phyloP scores from a whole-genome alignment of 192 early-diverging fungal species.

The Entomortierella lignicola region DNA sequence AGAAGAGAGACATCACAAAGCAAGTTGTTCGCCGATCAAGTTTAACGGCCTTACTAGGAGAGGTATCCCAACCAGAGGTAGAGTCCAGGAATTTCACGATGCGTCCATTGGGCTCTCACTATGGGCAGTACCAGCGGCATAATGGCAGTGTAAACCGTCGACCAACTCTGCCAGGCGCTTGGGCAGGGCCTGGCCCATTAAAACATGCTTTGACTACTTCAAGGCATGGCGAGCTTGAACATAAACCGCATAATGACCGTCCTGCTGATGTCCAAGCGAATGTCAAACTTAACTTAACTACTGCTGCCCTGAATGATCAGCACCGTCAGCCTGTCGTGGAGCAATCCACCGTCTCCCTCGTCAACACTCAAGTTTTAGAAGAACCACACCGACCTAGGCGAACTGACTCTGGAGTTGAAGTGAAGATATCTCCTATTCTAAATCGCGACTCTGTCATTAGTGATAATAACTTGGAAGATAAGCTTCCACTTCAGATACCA shows the following conservation, averaged over 20 bases:
- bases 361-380: not conserved
- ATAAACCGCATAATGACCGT: not conserved
- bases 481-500: not conserved
- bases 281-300: not conserved
- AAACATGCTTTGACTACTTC: not conserved
- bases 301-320: not conserved
- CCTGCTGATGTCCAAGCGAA: not conserved
- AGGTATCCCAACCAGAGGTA: conserved; percentile 20
- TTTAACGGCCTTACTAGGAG: conserved; percentile 36
- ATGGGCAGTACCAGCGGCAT: conserved; percentile 14
- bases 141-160: conserved; percentile 4
- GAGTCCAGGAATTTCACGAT: not conserved
- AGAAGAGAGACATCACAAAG: conserved; percentile 42
- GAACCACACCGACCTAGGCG: conserved; percentile 33
- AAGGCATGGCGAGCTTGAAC: too few species aligned
- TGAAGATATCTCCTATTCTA: conserved; percentile 15
- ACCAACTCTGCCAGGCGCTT: conserved; percentile 10
- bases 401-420: conserved; percentile 47
- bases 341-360: not conserved
- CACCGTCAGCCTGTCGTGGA: not conserved
- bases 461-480: conserved; percentile 16
- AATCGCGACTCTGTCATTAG: conserved; percentile 11
- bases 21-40: conserved; percentile 51
- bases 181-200: conserved; percentile 2
- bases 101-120: not conserved